Evolutionary conservation across 257 asterid genomes (phyloP), one percentile per base, ranked within the genome.

Genomic region (Prunella vulgaris): DNA sequence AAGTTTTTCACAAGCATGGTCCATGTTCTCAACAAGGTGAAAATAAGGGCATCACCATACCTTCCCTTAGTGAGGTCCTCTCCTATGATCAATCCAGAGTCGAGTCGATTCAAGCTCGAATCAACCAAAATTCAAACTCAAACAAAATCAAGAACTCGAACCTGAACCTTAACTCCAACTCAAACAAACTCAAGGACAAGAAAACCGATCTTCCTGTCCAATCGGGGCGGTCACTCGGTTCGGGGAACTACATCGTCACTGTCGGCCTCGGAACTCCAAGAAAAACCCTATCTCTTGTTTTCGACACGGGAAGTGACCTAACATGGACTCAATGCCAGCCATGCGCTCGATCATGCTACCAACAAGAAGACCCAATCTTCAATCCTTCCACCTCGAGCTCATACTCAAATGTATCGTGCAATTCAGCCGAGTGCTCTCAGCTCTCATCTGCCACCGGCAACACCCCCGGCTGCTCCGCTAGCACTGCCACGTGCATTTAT

Each of bases 271-370:
- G 98, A 13, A 83, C 87, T 7, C 97, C 97, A 0, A 20, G 28
- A 24, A 81, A 76, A 22, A 24, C 67, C 35, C 68, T 86, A 0
- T 68, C 87, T 0, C 77, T 92, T 13, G 35, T 85, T 5, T 82
- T 92, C n/a, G 97, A 92, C 73, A 92, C 98, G 0, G 98, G 97
- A 2, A 88, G 96, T 14, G 95, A 85, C 74, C 70, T 92, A 0
- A 86, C 98, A 3, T 92, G 98, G 98, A 90, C 97, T 0, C 98
- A 90, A 8, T 92, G 98, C 38, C 51, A 81, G 14, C 98, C 97
- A 0, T 92, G 98, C 28, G 77, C 10, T 0, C 37, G 60, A 4
- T 59, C 69, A 1, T 92, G 98, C 75, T 88, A 87, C 72, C 1
- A 62, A 12, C 98, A 92, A 35, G 77, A 79, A 18, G 87, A 87